Percentiles rank a stretch among this genome's conserved stretches.
Conservation (phyloP, 371 early-diverging fungal genomes). For the Quaeritorhiza haematococci region DNA sequence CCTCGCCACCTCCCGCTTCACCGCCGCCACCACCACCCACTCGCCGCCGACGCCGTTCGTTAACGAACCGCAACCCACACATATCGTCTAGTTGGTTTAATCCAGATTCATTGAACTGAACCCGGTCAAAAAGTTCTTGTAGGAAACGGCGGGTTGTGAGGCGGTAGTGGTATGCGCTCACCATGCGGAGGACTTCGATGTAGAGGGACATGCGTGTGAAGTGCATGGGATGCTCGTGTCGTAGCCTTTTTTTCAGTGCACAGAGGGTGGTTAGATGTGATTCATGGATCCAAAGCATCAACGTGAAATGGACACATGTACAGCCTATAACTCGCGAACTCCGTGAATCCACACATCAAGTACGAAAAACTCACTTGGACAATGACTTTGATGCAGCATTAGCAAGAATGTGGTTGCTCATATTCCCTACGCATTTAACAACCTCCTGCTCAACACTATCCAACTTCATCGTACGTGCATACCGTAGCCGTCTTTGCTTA, state of each 20-base stretch:
- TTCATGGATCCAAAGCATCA: no score
- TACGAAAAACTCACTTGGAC: conserved; percentile 41
- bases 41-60: no score
- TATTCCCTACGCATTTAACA: conserved; percentile 68
- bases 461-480: conserved; percentile 15
- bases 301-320: neutral
- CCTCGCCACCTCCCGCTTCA: neutral
- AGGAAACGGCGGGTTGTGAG: conserved; percentile 71
- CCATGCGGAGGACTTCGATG: conserved; percentile 55
- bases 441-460: conserved; percentile 61
- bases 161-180: conserved; percentile 68
- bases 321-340: conserved; percentile 8
- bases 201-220: conserved; percentile 59
- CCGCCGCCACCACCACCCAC: neutral
- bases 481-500: neutral
- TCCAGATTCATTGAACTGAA: conserved; percentile 13
- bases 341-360: neutral
- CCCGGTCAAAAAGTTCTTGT: conserved; percentile 69
- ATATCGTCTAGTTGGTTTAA: conserved; percentile 5
- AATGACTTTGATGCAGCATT: conserved; percentile 69
- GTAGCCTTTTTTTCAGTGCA: conserved; percentile 40
- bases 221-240: conserved; percentile 50
- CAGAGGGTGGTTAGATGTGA: neutral
- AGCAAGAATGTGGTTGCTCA: conserved; percentile 82
- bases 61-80: conserved; percentile 7